These are phyloP conservation scores for Calycina herbarum DNA, from an alignment of 2,329 filamentous ascomycete genomes.

Conservation along the genomic window DNA sequence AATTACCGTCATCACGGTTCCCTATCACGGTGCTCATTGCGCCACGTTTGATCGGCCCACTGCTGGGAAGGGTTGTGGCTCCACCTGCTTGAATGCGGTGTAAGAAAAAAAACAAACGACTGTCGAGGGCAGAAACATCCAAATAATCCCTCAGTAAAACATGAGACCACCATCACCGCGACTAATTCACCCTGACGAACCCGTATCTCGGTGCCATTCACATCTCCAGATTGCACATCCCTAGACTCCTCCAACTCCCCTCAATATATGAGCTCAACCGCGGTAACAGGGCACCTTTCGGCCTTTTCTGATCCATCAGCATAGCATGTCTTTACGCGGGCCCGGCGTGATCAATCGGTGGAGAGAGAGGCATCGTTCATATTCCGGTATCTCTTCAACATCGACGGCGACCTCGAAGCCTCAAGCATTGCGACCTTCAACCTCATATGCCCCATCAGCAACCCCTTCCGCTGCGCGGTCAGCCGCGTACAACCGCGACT, in stretches of 20 bases:
- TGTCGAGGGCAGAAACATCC: neutral
- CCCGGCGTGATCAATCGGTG: conserved; percentile 21
- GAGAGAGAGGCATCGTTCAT: conserved; percentile 27
- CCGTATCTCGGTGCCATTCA: neutral
- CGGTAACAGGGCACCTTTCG: neutral
- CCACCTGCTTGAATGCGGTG: conserved; percentile 3
- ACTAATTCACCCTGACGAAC: neutral
- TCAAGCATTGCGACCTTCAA: conserved; percentile 10
- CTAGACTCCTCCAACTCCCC: neutral
- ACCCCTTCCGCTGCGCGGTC: conserved; percentile 4
- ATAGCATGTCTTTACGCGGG: conserved; percentile 12
- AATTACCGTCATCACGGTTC: conserved; percentile 1
- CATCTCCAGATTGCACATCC: neutral
- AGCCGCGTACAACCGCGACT: conserved; percentile 16
- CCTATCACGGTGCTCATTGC: neutral
- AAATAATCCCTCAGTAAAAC: neutral
- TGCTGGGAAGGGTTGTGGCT: neutral
- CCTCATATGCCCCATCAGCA: conserved; percentile 7
- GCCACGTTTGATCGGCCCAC: conserved; percentile 6
- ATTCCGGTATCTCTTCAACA: conserved; percentile 13
- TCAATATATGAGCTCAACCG: neutral
- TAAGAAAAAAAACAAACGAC: conserved; percentile 10
- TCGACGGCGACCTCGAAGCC: conserved; percentile 15
- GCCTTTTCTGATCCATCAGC: conserved; percentile 2
- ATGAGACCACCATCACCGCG: neutral